Conservation (phyloP, 768 basidiomycete genomes). For the Phanerodontia chrysosporium region DNA sequence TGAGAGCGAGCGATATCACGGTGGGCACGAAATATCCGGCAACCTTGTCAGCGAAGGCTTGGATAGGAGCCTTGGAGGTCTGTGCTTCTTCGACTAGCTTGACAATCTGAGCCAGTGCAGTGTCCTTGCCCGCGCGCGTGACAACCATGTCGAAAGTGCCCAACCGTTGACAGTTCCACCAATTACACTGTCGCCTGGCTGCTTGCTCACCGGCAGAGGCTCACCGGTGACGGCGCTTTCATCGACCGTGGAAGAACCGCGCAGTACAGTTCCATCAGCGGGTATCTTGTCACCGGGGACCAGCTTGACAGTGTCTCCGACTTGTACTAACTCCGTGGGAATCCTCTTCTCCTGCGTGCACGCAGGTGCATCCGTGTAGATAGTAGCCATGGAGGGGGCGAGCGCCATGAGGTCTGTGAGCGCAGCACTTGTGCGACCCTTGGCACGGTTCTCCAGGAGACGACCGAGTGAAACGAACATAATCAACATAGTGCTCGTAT, state of each 20-base stretch:
- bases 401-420: slow-evolving; percentile 96
- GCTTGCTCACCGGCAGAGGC: slow-evolving; percentile 83
- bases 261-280: slow-evolving; percentile 87
- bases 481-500: slow-evolving; percentile 98
- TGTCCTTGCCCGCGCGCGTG: slow-evolving; percentile 93
- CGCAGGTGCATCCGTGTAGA: slow-evolving; percentile 81
- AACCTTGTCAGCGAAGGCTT: slow-evolving; percentile 91
- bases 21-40: slow-evolving; percentile 95
- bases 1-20: slow-evolving; percentile 74
- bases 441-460: slow-evolving; percentile 93
- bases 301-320: slow-evolving; percentile 88
- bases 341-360: slow-evolving; percentile 87
- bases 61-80: slow-evolving; percentile 96
- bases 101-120: slow-evolving; percentile 94
- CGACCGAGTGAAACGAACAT: slow-evolving; percentile 95
- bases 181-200: slow-evolving; percentile 80
- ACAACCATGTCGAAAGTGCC: slow-evolving; percentile 98
- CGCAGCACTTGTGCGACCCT: slow-evolving; percentile 95
- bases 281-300: slow-evolving; percentile 97
- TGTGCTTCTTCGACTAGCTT: slow-evolving; percentile 97
- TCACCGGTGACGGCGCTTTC: slow-evolving; percentile 98
- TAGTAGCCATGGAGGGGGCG: slow-evolving; percentile 91
- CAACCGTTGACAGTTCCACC: slow-evolving; percentile 96
- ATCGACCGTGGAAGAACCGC: slow-evolving; percentile 85
- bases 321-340: slow-evolving; percentile 90